Evolutionary conservation across 768 basidiomycete genomes (phyloP), one percentile per base, ranked within the genome.

Genomic region (Galerina marginata): DNA sequence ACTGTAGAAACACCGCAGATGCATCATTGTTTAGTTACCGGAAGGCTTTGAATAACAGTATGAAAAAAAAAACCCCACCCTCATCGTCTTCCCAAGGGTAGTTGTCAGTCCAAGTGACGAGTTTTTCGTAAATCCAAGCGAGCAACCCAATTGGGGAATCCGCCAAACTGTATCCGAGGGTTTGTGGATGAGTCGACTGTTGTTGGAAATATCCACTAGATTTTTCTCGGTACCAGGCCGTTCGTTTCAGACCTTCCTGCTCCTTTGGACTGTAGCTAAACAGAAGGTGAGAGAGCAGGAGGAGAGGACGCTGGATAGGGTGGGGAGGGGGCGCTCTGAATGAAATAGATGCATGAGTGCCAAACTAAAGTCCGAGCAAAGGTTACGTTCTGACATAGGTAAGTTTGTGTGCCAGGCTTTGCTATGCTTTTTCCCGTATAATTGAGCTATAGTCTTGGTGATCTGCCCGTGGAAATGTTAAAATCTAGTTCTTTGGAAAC

Each of bases 81-180:
- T 86, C 84, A 23, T 86, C 86, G 48, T 86, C 83, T 15, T 54
- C 53, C 61, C 61, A 62, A 14, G 61, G 57, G 44, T 62, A 62
- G 15, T 25, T 26, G 33, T 62, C 61, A 16, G 56, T 58, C 61
- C 61, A 62, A 9, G 29, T 37, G 12, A 62, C 57, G 10, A 62
- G 61, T 36, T 62, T 62, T 15, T 62, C 56, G 37, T 62, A 62
- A 16, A 62, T 46, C 83, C 83, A 84, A 2, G 76, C 81, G 10
- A 85, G 74, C 20, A 84, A 61, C 1, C 83, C 87, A 6, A 77
- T 78, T 9, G 87, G 87, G 7, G 85, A 87, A 62, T 88, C 87
- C 0, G 82, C 73, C 3, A 88, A 71, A 10, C 74, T 62, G 63
- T 88, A 88, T 0, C 83, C 86, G 4, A 85, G 65, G 0, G 84